Evolutionary conservation across 495 filamentous ascomycete genomes (phyloP), one percentile per base, ranked within the genome.

Genomic region (Annulohypoxylon moriforme): DNA sequence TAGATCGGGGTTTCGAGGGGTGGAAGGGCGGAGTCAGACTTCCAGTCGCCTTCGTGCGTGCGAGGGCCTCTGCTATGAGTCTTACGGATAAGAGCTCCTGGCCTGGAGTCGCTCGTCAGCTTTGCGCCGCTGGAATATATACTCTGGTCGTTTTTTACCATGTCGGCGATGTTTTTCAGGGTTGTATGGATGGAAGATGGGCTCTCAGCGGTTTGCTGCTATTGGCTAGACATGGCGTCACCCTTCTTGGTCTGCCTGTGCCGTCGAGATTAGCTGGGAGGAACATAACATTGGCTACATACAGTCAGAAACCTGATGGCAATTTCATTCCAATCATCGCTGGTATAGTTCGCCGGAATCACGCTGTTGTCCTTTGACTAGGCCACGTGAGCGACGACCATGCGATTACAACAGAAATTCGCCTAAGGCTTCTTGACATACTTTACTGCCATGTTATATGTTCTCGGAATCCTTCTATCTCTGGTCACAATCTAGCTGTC

Each of bases 91-190:
- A 90, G 87, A 86, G 78, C 85, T 84, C 86, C 87, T 82, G 82
- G 80, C 60, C 76, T 73, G 87, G 83, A 81, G 86, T 77, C 87
- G 84, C 89, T 90, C 86, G 87, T 89, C 87, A 82, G 85, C 84
- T 78, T 70, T 73, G 69, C 69, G 80, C 77, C 81, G 79, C 89
- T 90, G 89, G 88, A 81, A 86, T 69, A 78, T 55, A 82, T 79
- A 85, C 87, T 88, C 83, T 88, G 88, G 84, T 87, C 84, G 81
- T 68, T 10, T 73, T 80, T 34, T 82, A 79, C 81, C 76, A 84
- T 82, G 74, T 72, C 81, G 76, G 79, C 29, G 81, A 80, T 81
- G 83, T 77, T 60, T 55, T 65, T 60, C 44, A 44, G 57, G 75
- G 67, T 58, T 67, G 60, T 46, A 47, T 44, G 49, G 62, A n/a